Evolutionary conservation across 305 asterid species (phyloP), one percentile per base, ranked within the genome.

Genomic region (Rubia peregrina): DNA sequence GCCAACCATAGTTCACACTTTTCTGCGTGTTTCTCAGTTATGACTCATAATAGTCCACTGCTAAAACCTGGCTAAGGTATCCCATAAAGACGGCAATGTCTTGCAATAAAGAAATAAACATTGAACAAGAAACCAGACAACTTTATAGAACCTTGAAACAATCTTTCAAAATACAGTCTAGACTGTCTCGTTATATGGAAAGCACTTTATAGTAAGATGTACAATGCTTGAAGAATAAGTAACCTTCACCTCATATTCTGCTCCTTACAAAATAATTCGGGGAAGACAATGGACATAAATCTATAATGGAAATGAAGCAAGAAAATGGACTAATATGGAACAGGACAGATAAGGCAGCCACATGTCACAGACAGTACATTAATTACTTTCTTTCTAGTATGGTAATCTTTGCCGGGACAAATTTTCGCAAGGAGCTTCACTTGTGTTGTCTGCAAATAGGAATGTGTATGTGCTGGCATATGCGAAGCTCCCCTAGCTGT

Each of bases 1-100:
- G 67, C 75, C 79, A 44, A 75, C 72, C 75, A 43, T 59, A 22
- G 62, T 62, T 13, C 61, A 40, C 5, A 56, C 61, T 60, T 71
- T 75, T 56, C 8, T 57, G 19, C 56, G n/a, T 57, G 22, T 14
- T 56, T 19, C 61, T 56, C 24, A 56, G 22, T 63, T 69, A 17
- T 62, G 48, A 59, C 71, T 55, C 66, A 36, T 67, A 11, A 65
- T 53, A 26, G 53, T 64, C 53, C 53, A 48, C 53, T 48, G 53
- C 53, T 48, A 48, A 64, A 13, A 51, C 41, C 61, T 43, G 59
- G 66, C 8, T 9, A 62, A 38, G 78, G 72, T 13, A 36, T 55
- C 43, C 40, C 55, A 67, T 9, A 61, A 42, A 24, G 4, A 46
- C 74, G 61, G 46, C 24, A n/a, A 59, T 70, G 46, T 40, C n/a